Evolutionary conservation across 208 protist species (phyloP), one percentile per base, ranked within the genome.

Genomic region (Crithidia expoeki): DNA sequence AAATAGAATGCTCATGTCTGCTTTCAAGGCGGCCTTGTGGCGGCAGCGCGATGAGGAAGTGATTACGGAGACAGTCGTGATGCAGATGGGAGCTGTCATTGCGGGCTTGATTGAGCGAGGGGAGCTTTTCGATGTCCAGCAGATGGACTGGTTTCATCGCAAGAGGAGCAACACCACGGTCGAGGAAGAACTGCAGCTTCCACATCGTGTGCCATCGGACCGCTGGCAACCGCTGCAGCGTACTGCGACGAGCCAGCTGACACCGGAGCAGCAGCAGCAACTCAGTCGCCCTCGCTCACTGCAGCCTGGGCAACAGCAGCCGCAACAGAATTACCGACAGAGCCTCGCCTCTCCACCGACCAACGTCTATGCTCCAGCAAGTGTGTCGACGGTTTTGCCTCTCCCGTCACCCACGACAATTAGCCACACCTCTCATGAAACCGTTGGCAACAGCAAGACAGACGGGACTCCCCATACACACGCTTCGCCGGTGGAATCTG

Each of bases 1-100:
- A 21, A 92, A 92, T 70, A 75, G 83, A 19, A 79, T 94, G 46
- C 50, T 91, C 44, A 94, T 94, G 89, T 78, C 75, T 17, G 85
- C 84, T 28, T 90, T 92, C 68, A 92, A 89, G 57, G 64, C 83
- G 4, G 78, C 72, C 46, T 36, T 94, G 38, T 94, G 85, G 86
- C 79, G 85, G 32, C 89, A 92, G 68, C 70, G 86, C 9, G 86
- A 94, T 62, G 78, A 89, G 64, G 69, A 83, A 58, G 61, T 88
- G 38, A 83, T 90, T 56, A 85, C 85, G 12, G 85, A 94, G 72
- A 92, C 89, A 16, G 83, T 90, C 55, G 70, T 85, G 25, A 62
- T 86, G 44, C 68, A 79, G 52, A 55, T 94, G 21, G 53, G 70
- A 16, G 53, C 49, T 7, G 59, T 75, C 38, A 34, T 89, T 12